These are phyloP conservation scores for Auriscalpium orientale DNA, from an alignment of 768 basidiomycete species.

Conservation along the genomic window DNA sequence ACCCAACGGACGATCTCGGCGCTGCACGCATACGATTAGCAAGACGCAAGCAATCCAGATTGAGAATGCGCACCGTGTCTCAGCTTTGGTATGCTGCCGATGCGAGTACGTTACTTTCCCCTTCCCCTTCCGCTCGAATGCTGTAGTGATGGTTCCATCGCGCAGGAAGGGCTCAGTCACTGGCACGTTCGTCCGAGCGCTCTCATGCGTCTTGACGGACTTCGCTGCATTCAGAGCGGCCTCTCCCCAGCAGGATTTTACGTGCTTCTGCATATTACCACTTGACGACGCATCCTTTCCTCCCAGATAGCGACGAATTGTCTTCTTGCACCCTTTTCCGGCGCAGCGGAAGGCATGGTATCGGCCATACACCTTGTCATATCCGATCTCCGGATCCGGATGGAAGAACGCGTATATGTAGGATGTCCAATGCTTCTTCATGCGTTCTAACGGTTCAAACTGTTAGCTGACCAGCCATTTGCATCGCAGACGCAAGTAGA, in stretches of 20 bases:
- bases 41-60: background rate
- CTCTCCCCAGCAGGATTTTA: background rate
- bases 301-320: slow-evolving; percentile 17
- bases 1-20: background rate
- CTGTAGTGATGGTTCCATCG: background rate
- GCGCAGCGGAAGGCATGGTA: slow-evolving; percentile 21
- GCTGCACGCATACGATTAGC: background rate
- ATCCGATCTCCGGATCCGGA: slow-evolving; percentile 11
- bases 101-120: background rate
- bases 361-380: slow-evolving; percentile 9
- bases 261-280: slow-evolving; percentile 1
- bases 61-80: background rate
- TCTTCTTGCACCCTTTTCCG: slow-evolving; percentile 13
- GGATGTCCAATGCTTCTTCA: slow-evolving; percentile 16
- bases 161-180: background rate
- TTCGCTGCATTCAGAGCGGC: background rate
- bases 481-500: too few relatives aligned
- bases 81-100: background rate
- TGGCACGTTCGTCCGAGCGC: background rate
- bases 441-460: background rate
- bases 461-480: too few relatives aligned
- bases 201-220: background rate
- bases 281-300: slow-evolving; percentile 16
- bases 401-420: slow-evolving; percentile 24
- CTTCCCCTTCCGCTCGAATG: background rate